A percentile compares a stretch with the other conserved stretches of the same genome.
phyloP scores from a whole-genome alignment of 2,329 filamentous ascomycete species.

The Beauveria sp. region DNA sequence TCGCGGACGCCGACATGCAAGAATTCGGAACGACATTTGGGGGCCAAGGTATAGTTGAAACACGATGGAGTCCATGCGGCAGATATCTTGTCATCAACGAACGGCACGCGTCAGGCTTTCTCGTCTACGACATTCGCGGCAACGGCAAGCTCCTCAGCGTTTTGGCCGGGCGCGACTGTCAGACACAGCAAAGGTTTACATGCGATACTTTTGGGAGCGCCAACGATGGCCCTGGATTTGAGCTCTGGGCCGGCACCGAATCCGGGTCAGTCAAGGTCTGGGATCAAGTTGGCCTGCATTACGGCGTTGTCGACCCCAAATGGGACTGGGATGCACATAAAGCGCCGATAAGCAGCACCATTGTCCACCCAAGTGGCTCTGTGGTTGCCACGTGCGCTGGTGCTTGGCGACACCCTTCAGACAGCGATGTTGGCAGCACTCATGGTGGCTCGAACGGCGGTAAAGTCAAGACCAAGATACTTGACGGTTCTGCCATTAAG shows the following conservation, averaged over 20 bases:
- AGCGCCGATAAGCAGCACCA: slow-evolving; percentile 41
- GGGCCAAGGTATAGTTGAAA: slow-evolving; percentile 56
- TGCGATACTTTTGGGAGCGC: slow-evolving; percentile 44
- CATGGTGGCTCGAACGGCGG: background rate
- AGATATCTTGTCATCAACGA: slow-evolving; percentile 57
- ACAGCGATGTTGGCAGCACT: background rate
- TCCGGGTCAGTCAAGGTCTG: slow-evolving; percentile 50
- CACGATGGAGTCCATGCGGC: slow-evolving; percentile 55
- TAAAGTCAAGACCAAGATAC: background rate
- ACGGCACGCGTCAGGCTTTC: slow-evolving; percentile 44
- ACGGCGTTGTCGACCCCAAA: slow-evolving; percentile 35
- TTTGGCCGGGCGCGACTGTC: slow-evolving; percentile 41
- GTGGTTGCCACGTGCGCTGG: slow-evolving; percentile 51
- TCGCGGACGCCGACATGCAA: slow-evolving; percentile 46
- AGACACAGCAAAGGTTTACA: slow-evolving; percentile 47
- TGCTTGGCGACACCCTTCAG: slow-evolving; percentile 36
- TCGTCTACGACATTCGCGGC: slow-evolving; percentile 57
- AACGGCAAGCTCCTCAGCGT: slow-evolving; percentile 49
- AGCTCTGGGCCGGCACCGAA: slow-evolving; percentile 54
- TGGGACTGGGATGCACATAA: slow-evolving; percentile 45
- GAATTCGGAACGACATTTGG: slow-evolving; percentile 33
- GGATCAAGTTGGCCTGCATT: slow-evolving; percentile 44
- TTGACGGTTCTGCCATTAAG: slow-evolving; percentile 7
- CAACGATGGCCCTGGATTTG: slow-evolving; percentile 36
- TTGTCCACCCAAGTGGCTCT: slow-evolving; percentile 46